Base-by-base conservation (phyloP, 179 eudicot species). In the Silene noctiflora region DNA sequence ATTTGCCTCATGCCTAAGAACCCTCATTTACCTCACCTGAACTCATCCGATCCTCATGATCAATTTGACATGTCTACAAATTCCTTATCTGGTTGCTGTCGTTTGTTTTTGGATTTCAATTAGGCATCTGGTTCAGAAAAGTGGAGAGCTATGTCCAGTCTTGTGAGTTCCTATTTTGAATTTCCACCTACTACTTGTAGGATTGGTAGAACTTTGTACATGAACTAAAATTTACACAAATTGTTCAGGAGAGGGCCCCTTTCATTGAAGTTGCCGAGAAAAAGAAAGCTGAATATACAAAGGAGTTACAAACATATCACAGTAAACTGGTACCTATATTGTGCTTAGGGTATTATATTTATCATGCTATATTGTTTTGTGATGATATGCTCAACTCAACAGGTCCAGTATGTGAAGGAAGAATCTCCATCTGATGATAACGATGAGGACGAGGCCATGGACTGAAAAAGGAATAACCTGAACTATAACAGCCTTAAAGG, bases 111-210 rank as follows among this genome's bases (percentile, higher is more conserved):
- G 35, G 9, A 22, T 39, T 65, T 72, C 25, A 6, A 10, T 20
- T 2, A 77, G 64, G 72, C 29, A 77, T 55, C 69, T 12, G 75
- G 61, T 59, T 59, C 74, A 8, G 68, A 61, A 9, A 58, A 42
- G 11, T 77, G 79, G 79, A 77, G 24, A 25, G 62, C 79, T 70
- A 77, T 77, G 79, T 77, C 79, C 27, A 17, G 19, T 60, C 69
- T 42, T 17, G 79, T 77, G 31, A 77, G 79, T 77, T 27, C 21
- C 13, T 59, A 13, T 39, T 7, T 2, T 7, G 17, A 21, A 7
- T 16, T 24, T 13, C 25, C 25, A 0, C 25, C 22, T 60, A 24
- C 13, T 71, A n/a, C 14, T 29, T 58, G 25, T 21, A 9, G 21
- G 21, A 31, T 9, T 39, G 20, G 13, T 31, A 7, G 3, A 75